Base-by-base conservation (phyloP, 495 filamentous ascomycete genomes). In the Lasiosphaeris hirsuta region DNA sequence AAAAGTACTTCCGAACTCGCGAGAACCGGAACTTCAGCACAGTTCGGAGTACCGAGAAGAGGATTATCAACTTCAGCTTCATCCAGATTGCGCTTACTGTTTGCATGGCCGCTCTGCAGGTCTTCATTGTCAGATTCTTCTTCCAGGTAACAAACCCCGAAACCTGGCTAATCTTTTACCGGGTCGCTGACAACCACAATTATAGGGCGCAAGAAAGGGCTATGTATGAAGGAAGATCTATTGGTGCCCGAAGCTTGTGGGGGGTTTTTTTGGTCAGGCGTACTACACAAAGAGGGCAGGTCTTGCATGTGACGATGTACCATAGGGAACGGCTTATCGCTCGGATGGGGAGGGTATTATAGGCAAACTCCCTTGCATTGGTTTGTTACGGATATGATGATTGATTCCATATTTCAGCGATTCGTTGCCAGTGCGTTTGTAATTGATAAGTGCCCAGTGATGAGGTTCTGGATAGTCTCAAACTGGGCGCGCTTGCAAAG, bases 1-100 rank as follows among this genome's bases (percentile, higher is more conserved):
- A 99, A 70, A 97, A 97, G 70, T 97, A 97, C 76, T 99, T 99
- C 86, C 89, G 95, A 35, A 99, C 95, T 2, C 85, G 95, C 60
- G 95, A 99, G 79, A 97, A 99, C 79, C 84, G 95, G 45, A 99
- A 99, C 72, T 96, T 97, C 75, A 96, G 90, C 74, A 99, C 95
- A 5, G 95, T 99, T 52, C 81, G 91, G 69, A 96, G 91, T 73
- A 99, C 95, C 33, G 95, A 99, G 78, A 82, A 80, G 61, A 81
- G 95, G 43, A 97, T 99, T 62, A 93, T 96, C 75, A 97, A 97
- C 71, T 97, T 99, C 75, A 96, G 90, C 66, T 78, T 99, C 45
- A 87, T 97, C 56, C 95, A 99, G 77, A 85, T 86, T 59, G 76
- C 84, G 58, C 85, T 97, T 84, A 94, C 97, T 82, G 82, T 97